These are phyloP conservation scores for Eucalyptus tenuipes DNA, from an alignment of 345 rosid genomes.

Conservation along the genomic window DNA sequence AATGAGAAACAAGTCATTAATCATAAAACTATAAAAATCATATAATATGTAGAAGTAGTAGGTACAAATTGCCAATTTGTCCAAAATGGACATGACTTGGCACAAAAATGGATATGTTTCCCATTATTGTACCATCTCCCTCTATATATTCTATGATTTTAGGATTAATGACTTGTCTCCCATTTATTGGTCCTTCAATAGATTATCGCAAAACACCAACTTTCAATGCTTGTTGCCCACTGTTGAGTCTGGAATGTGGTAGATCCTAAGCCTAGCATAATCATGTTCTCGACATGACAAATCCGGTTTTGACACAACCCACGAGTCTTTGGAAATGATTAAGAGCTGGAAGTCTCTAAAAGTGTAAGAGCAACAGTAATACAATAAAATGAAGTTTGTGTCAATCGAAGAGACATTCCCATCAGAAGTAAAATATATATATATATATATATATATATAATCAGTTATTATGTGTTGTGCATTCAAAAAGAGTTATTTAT, in stretches of 20 bases:
- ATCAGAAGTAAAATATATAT: neutral
- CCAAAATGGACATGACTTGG: neutral
- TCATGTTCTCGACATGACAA: neutral
- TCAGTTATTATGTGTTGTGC: neutral
- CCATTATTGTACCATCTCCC: neutral
- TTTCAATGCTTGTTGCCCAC: neutral
- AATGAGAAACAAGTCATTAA: neutral
- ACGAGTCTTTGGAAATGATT: neutral
- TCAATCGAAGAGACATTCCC: neutral
- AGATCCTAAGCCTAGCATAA: neutral
- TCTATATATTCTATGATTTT: neutral
- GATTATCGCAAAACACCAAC: neutral
- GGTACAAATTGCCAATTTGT: neutral
- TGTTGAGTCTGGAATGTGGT: neutral
- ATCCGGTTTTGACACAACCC: neutral
- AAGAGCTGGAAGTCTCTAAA: neutral
- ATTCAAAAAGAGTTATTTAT: neutral
- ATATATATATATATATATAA: neutral
- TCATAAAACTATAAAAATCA: neutral
- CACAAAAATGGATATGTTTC: neutral
- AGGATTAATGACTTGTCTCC: neutral
- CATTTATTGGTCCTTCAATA: neutral
- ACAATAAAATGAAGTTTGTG: neutral
- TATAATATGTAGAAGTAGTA: neutral
- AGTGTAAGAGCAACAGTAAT: neutral